These are phyloP conservation scores for Rhodotorula diobovata DNA, from an alignment of 768 basidiomycete genomes.

Conservation along the genomic window DNA sequence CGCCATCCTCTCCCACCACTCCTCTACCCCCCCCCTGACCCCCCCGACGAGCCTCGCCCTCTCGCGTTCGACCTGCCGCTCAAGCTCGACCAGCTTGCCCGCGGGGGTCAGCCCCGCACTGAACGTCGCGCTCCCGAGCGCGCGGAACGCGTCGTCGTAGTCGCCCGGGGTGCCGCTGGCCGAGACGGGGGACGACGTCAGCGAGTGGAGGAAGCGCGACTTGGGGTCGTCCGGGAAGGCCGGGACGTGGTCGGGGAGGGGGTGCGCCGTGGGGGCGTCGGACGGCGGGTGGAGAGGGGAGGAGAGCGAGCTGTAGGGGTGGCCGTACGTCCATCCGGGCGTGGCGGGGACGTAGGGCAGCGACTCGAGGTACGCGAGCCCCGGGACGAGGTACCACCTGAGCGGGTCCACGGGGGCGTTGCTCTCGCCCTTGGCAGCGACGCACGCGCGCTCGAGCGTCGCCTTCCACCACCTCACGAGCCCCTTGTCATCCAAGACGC, in stretches of 20 bases:
- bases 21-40: slow-evolving; percentile 52
- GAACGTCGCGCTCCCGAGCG: slow-evolving; percentile 6
- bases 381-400: slow-evolving; percentile 55
- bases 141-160: slow-evolving; percentile 39
- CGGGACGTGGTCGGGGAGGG: slow-evolving; percentile 65
- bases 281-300: slow-evolving; percentile 24
- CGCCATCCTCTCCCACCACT: slow-evolving; percentile 97
- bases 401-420: not conserved
- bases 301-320: slow-evolving; percentile 57
- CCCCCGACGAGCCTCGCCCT: slow-evolving; percentile 16
- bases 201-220: slow-evolving; percentile 71
- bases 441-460: slow-evolving; percentile 52
- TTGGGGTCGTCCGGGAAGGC: slow-evolving; percentile 97
- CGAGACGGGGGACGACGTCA: slow-evolving; percentile 33
- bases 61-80: slow-evolving; percentile 33
- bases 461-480: slow-evolving; percentile 92
- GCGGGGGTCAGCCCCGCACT: slow-evolving; percentile 1
- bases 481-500: slow-evolving; percentile 66
- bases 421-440: too few species aligned
- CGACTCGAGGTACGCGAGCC: slow-evolving; percentile 65
- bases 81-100: slow-evolving; percentile 2
- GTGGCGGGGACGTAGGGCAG: slow-evolving; percentile 54
- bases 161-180: slow-evolving; percentile 57
- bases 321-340: slow-evolving; percentile 65
- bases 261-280: slow-evolving; percentile 47